A percentile compares a stretch with the other conserved stretches of the same genome.
Evolutionary conservation across 345 rosid genomes (phyloP).

Genomic region (Erucastrum elatum): DNA sequence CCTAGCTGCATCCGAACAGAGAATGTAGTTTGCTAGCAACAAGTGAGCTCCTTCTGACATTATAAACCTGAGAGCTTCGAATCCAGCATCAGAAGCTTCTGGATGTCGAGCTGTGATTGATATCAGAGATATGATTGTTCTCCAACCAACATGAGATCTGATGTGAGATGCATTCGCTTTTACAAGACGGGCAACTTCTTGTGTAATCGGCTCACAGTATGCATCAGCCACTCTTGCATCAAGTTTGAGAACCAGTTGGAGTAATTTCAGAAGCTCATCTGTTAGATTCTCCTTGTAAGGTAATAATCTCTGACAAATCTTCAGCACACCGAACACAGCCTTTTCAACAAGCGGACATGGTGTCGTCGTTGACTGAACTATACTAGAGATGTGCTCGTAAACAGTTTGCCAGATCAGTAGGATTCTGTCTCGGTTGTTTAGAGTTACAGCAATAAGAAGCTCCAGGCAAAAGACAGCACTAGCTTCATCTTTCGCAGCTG

Average conservation of each 20-base stretch:
- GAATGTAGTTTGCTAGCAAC: constrained; percentile 61
- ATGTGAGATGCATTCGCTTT: constrained; percentile 72
- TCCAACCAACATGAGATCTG: constrained; percentile 69
- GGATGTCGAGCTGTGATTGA: constrained; percentile 78
- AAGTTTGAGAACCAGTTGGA: constrained; percentile 76
- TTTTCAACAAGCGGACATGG: constrained; percentile 67
- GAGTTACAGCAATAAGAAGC: constrained; percentile 61
- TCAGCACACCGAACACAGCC: constrained; percentile 72
- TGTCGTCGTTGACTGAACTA: constrained; percentile 59
- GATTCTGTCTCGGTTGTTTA: constrained; percentile 76
- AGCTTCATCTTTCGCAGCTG: constrained; percentile 55
- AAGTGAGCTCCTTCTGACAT: constrained; percentile 68
- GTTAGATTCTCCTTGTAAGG: constrained; percentile 76
- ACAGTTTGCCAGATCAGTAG: constrained; percentile 68
- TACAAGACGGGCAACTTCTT: constrained; percentile 67
- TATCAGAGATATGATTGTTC: constrained; percentile 61
- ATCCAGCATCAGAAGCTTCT: constrained; percentile 74
- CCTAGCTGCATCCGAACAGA: constrained; percentile 73
- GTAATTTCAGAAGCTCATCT: constrained; percentile 68
- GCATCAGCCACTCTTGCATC: constrained; percentile 78
- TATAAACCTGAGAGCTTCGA: constrained; percentile 57
- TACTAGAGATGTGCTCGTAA: constrained; percentile 56
- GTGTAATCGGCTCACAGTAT: constrained; percentile 72
- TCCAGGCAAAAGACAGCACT: constrained; percentile 66
- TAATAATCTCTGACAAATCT: constrained; percentile 68